A percentile compares a stretch with the other conserved stretches of the same genome.
These are phyloP conservation scores for Euphrasia confusa DNA, from an alignment of 257 asterid genomes.

Conservation along the genomic window DNA sequence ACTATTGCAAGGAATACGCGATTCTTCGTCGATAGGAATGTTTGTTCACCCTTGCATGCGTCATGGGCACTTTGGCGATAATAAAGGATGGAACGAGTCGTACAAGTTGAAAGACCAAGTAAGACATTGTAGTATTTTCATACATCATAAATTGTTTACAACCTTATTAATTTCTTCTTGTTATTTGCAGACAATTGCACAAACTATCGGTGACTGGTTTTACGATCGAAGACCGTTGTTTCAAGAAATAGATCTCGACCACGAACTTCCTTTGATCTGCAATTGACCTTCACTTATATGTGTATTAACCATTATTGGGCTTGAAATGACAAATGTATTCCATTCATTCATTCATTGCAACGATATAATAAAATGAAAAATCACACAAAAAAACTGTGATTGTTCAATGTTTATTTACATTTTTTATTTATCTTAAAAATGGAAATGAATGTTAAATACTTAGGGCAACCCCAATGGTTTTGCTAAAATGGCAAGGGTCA, in stretches of 20 bases:
- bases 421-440: too few relatives aligned
- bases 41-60: slow-evolving; percentile 25
- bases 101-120: slow-evolving; percentile 16
- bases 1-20: slow-evolving; percentile 9
- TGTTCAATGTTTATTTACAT: not conserved
- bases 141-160: too few relatives aligned
- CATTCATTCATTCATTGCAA: not conserved
- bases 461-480: too few relatives aligned
- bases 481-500: too few relatives aligned
- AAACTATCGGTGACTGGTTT: slow-evolving; percentile 32
- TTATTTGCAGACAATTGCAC: slow-evolving; percentile 28
- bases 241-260: slow-evolving; percentile 19
- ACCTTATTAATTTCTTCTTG: too few relatives aligned
- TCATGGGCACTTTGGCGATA: slow-evolving; percentile 19
- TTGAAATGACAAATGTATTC: slow-evolving; percentile 5
- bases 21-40: slow-evolving; percentile 16
- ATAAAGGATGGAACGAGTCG: not conserved
- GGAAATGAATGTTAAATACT: too few relatives aligned
- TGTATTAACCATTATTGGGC: not conserved
- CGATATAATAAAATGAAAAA: not conserved
- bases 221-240: slow-evolving; percentile 20
- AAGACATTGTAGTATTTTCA: not conserved
- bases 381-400: not conserved
- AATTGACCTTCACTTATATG: not conserved
- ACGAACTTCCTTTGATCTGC: slow-evolving; percentile 17